Evolutionary conservation across 495 filamentous ascomycete genomes (phyloP), one percentile per base, ranked within the genome.

Genomic region (Filosporella fistucella): DNA sequence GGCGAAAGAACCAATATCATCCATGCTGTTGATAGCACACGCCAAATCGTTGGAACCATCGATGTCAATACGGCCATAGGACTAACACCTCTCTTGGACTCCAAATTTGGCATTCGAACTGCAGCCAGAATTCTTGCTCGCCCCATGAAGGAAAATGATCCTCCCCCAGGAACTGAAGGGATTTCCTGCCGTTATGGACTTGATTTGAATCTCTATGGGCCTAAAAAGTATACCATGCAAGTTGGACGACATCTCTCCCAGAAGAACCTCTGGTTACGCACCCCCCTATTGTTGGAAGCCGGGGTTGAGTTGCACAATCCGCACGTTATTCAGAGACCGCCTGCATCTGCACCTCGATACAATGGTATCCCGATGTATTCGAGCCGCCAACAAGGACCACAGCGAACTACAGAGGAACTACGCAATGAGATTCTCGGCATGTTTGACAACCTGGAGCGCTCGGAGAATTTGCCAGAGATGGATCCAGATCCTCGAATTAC

Each of bases 351-450:
- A 12, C 34, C 30, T 55, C 20, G 10, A 8, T 38, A 38, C 35
- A 38, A 38, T 22, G 7, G 52, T 46, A n/a, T 22, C 45, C 48
- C 61, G 26, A 57, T 56, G 12, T 63, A 63, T 3, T 49, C 68
- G 32, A 72, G 65, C 43, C 76, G 76, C 51, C 71, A 78, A 45
- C 45, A 52, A 49, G 49, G 33, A 8, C 54, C 53, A 29, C 64
- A 68, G 30, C 76, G 88, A 12, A 89, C 86, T 1, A 77, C 79
- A 3, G 91, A 97, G 56, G 90, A 96, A 63, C 81, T 94, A 23
- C 83, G 82, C 4, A 77, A 78, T 55, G 89, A 95, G 21, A 86
- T 96, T 11, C 76, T 88, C 62, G 81, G 78, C 30, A 88, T 97
- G 68, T 95, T 98, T 55, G 88, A 96, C 63, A 81, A 78, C 12